These are phyloP conservation scores for Xylaria telfairii DNA, from an alignment of 495 filamentous ascomycete genomes.

Conservation along the genomic window DNA sequence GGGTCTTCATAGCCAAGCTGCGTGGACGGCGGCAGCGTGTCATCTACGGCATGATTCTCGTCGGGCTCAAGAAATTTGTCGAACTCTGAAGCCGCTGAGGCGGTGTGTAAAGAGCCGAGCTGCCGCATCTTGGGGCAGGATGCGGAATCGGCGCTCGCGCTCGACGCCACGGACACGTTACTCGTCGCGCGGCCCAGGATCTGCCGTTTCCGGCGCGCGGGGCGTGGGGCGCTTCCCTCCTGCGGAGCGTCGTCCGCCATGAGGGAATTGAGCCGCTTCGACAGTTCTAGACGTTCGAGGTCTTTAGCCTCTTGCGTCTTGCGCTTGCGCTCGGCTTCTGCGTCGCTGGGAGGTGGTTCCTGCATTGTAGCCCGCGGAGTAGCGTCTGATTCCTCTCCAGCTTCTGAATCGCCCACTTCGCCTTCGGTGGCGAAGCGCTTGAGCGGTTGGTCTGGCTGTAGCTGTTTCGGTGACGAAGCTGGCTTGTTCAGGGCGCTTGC, in stretches of 20 bases:
- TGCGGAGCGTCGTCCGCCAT: constrained; percentile 31
- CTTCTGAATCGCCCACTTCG: constrained; percentile 54
- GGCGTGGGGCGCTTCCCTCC: constrained; percentile 26
- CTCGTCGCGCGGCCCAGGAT: constrained; percentile 58
- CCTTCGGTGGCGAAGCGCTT: constrained; percentile 35
- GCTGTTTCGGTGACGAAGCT: constrained; percentile 26
- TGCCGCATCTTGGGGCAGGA: constrained; percentile 25
- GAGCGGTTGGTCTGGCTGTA: constrained; percentile 25
- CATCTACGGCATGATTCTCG: constrained; percentile 23
- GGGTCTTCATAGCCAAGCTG: constrained; percentile 57
- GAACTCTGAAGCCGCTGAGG: constrained; percentile 21
- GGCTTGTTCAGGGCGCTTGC: constrained; percentile 48
- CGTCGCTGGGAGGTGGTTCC: constrained; percentile 29
- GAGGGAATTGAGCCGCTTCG: constrained; percentile 36
- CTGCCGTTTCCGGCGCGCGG: constrained; percentile 46
- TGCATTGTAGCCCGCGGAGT: constrained; percentile 22
- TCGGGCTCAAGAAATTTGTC: constrained; percentile 28
- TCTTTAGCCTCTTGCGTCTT: constrained; percentile 33
- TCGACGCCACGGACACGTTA: constrained; percentile 54
- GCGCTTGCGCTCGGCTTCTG: constrained; percentile 28
- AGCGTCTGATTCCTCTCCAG: constrained; percentile 37
- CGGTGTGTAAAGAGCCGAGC: constrained; percentile 24
- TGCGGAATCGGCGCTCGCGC: constrained; percentile 31
- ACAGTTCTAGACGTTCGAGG: constrained; percentile 34
- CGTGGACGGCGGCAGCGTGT: constrained; percentile 43